Evolutionary conservation across 768 basidiomycete genomes (phyloP).

Genomic region (Boletus sp.): DNA sequence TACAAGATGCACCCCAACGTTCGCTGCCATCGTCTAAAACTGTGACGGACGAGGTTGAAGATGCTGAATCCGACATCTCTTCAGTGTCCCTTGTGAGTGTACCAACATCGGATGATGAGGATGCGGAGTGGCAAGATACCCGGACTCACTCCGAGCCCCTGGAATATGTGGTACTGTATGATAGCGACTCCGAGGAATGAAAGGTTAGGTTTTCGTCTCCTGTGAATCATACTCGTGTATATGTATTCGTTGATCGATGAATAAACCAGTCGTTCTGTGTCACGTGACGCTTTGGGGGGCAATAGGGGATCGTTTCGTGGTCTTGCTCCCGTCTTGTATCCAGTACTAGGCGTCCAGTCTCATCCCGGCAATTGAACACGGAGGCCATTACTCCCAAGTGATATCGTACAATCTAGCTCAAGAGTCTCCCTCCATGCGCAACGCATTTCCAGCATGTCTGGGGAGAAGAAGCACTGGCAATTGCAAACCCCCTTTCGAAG

Average conservation of each 20-base stretch:
- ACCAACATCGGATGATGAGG: conserved; percentile 54
- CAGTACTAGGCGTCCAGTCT: background rate
- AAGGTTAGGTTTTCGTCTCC: background rate
- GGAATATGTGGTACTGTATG: conserved; percentile 74
- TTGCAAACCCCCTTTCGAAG: conserved; percentile 23
- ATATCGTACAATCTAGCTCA: background rate
- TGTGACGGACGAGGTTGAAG: conserved; percentile 38
- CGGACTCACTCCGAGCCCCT: conserved; percentile 40
- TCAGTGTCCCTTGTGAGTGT: conserved; percentile 60
- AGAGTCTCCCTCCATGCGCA: conserved; percentile 7
- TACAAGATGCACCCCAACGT: conserved; percentile 1
- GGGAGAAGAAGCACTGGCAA: conserved; percentile 27
- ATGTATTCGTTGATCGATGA: background rate
- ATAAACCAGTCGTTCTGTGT: background rate
- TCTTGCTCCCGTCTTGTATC: background rate
- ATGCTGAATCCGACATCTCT: conserved; percentile 40
- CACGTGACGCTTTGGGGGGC: conserved; percentile 8
- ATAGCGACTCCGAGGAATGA: conserved; percentile 55
- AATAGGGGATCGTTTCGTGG: conserved; percentile 11
- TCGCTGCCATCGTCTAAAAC: conserved; percentile 25
- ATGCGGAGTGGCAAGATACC: conserved; percentile 57
- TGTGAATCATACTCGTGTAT: conserved; percentile 5
- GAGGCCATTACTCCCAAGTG: background rate
- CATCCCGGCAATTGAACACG: background rate
- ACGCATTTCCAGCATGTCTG: conserved; percentile 16